phyloP scores from a whole-genome alignment of 495 filamentous ascomycete species.

The Tuber aestivum region DNA sequence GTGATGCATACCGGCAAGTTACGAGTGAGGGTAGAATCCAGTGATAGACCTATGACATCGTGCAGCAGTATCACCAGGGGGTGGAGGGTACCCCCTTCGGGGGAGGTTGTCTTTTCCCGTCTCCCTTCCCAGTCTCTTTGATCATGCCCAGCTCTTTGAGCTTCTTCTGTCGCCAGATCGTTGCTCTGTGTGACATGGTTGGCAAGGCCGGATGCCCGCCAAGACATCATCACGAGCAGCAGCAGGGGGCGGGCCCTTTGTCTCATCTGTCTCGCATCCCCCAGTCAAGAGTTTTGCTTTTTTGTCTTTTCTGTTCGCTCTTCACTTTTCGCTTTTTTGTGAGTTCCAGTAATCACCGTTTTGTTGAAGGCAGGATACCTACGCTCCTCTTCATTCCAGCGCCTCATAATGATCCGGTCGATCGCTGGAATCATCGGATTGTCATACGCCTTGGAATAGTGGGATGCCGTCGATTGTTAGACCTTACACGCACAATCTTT shows the following conservation, averaged over 20 bases:
- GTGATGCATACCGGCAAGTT: background rate
- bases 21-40: background rate
- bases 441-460: background rate
- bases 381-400: background rate
- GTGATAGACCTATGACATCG: background rate
- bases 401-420: background rate
- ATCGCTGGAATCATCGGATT: background rate
- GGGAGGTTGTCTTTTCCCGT: conserved; percentile 7
- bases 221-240: conserved; percentile 35
- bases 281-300: conserved; percentile 7
- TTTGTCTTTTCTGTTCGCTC: background rate
- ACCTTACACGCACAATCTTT: background rate
- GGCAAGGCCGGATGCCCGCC: conserved; percentile 19
- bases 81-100: conserved; percentile 13
- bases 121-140: conserved; percentile 2
- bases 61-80: background rate
- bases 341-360: background rate
- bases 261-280: conserved; percentile 33
- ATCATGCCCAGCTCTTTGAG: conserved; percentile 13
- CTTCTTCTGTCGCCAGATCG: background rate
- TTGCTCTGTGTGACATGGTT: conserved; percentile 12
- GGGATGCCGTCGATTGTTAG: background rate
- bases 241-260: conserved; percentile 36
- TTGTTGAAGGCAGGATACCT: background rate
- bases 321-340: background rate